phyloP scores from a whole-genome alignment of 1,284 basidiomycete genomes.

The Sparassis latifolia region DNA sequence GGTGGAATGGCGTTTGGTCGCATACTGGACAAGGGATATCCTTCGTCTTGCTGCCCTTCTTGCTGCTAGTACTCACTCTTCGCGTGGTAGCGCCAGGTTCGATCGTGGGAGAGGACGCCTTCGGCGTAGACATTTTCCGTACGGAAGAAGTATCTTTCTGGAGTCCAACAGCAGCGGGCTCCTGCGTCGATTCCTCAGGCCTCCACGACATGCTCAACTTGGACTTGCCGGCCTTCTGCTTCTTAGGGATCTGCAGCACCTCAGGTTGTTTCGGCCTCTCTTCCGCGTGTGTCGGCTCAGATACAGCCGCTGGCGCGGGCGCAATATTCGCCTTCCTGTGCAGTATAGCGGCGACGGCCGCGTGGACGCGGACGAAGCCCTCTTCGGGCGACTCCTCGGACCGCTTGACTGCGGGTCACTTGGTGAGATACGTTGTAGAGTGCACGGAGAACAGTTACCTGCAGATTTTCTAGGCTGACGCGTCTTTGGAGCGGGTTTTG shows the following conservation, averaged over 20 bases:
- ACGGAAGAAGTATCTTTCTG: not conserved
- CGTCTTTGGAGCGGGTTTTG: too few species aligned
- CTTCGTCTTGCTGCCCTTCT: conserved; percentile 7
- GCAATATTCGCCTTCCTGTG: too few species aligned
- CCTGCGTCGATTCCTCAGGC: conserved; percentile 6
- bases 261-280: not conserved
- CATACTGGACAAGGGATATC: conserved; percentile 16
- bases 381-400: too few species aligned
- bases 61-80: conserved; percentile 1
- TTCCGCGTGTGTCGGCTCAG: too few species aligned
- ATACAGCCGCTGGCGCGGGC: too few species aligned
- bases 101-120: not conserved
- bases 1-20: conserved; percentile 10
- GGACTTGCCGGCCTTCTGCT: conserved; percentile 9
- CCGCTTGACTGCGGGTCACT: too few species aligned
- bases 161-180: not conserved
- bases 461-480: too few species aligned
- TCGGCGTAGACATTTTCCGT: too few species aligned
- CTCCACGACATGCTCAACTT: conserved; percentile 15
- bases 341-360: too few species aligned
- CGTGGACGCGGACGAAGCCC: too few species aligned
- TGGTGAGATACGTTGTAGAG: too few species aligned
- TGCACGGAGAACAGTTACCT: too few species aligned
- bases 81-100: not conserved
- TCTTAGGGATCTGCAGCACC: not conserved